These are phyloP conservation scores for Penicillium sp. DNA, from an alignment of 2,329 filamentous ascomycete species.

Conservation along the genomic window DNA sequence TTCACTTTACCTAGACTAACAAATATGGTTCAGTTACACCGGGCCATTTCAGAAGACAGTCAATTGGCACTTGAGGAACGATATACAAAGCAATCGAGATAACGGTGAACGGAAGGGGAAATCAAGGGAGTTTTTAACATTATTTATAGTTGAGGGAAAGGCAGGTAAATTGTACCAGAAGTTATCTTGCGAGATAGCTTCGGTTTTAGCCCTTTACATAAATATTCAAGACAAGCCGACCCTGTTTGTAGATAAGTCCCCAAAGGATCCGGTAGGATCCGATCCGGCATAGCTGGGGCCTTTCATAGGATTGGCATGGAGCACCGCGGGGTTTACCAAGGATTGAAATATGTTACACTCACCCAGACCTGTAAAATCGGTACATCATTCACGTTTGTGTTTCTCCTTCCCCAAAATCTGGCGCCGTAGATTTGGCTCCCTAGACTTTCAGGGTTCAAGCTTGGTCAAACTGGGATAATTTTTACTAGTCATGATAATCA, in stretches of 20 bases:
- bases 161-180: not conserved
- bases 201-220: not conserved
- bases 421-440: no score
- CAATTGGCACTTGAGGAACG: not conserved
- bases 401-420: not conserved
- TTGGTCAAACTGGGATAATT: accelerated
- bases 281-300: not conserved
- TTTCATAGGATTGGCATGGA: not conserved
- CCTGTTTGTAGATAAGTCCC: not conserved
- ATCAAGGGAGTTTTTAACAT: no score
- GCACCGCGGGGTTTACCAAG: not conserved
- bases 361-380: not conserved
- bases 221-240: not conserved
- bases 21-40: not conserved
- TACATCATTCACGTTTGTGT: not conserved
- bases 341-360: not conserved
- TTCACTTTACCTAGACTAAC: not conserved
- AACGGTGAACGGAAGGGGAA: no score
- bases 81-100: not conserved
- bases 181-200: not conserved
- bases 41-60: not conserved
- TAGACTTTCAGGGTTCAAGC: not conserved
- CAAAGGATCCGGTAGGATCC: not conserved
- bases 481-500: no score
- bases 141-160: no score